Base-by-base conservation (phyloP, 495 filamentous ascomycete species). In the Penicillium manginii region DNA sequence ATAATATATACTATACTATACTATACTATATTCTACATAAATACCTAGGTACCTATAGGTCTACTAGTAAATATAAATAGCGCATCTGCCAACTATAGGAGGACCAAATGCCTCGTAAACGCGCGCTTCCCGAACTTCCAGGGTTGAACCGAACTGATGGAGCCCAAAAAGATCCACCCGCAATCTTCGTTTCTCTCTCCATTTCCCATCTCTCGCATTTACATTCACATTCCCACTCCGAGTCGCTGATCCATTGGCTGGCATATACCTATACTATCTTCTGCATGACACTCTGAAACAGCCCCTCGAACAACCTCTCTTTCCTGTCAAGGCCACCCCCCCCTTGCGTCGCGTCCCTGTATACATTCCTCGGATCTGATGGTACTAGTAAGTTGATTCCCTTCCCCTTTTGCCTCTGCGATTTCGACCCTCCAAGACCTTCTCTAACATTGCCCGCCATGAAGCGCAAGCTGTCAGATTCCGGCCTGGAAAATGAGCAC, bases 401-500 rank as follows among this genome's bases (percentile, higher is more conserved):
- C 59, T 59, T 62, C 49, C 63, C 56, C 52, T 45, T 42, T 62
- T 45, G 58, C 52, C 48, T 46, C 35, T 57, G 43, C 51, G 55
- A 45, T 62, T 29, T 60, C 54, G 48, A 57, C 54, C 54, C 23
- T 37, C 11, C 56, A n/a, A 19, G 32, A 21, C 22, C 29, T 45
- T 26, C 35, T 47, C 65, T 70, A 62, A 70, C 67, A 43, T 61
- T 54, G 48, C 51, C 39, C 51, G 56, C 22, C 35, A 80, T 78
- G 76, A 80, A 80, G 71, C 76, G 76, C 61, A 78, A 78, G 66
- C 74, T 73, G 53, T 72, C 77, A 67, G 73, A 75, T 66, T 70
- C 75, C 50, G 67, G 62, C 50, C 63, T 67, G 35, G 69, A 66
- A 53, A 69, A 75, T 51, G 74, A 74, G 52, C 64, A 72, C 52